Conservation (phyloP, 306 rosid species). For the Trifolium subterraneum region DNA sequence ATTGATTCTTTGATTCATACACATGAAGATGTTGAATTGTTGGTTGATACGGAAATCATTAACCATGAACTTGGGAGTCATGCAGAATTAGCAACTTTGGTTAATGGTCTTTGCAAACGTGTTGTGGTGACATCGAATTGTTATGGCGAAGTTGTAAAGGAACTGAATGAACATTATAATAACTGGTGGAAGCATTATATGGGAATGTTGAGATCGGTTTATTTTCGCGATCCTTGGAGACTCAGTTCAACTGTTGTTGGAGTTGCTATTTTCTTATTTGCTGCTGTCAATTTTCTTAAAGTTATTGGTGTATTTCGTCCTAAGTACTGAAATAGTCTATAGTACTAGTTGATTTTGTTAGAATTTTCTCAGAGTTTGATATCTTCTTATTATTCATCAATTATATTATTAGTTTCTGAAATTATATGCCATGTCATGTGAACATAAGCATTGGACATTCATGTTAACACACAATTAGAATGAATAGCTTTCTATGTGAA, state of each 20-base stretch:
- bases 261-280: constrained; percentile 37
- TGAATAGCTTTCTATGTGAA: neutral
- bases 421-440: neutral
- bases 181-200: constrained; percentile 36
- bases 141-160: constrained; percentile 16
- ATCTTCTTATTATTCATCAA: neutral
- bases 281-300: constrained; percentile 33
- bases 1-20: constrained; percentile 54
- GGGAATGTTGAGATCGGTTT: constrained; percentile 39
- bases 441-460: neutral
- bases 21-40: constrained; percentile 51
- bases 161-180: constrained; percentile 42
- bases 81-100: constrained; percentile 40
- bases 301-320: constrained; percentile 30
- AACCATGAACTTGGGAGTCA: constrained; percentile 47
- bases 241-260: constrained; percentile 40
- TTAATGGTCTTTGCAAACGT: constrained; percentile 41
- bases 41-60: constrained; percentile 47
- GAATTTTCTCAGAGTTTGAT: neutral
- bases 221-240: constrained; percentile 47
- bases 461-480: neutral
- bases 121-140: constrained; percentile 37
- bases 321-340: neutral
- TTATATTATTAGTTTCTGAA: neutral
- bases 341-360: constrained; percentile 2